These are phyloP conservation scores for Colletotrichum limetticola DNA, from an alignment of 2,329 filamentous ascomycete genomes.

Conservation along the genomic window DNA sequence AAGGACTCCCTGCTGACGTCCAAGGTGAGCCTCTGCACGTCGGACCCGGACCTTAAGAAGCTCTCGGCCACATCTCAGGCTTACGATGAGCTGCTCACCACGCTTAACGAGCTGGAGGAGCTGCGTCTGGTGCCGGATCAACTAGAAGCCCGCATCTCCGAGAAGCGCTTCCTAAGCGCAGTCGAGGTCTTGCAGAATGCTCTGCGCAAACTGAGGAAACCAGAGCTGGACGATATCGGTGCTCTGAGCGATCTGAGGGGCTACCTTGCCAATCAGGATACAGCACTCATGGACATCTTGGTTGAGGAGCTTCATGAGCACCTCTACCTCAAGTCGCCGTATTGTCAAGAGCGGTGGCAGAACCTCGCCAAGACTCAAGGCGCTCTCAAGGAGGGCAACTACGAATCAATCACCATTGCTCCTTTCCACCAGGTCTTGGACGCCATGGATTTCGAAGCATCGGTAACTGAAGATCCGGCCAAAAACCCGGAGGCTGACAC, in stretches of 20 bases:
- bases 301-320: constrained; percentile 98
- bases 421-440: constrained; percentile 72
- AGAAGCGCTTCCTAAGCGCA: constrained; percentile 93
- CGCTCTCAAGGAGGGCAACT: constrained; percentile 59
- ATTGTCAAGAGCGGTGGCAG: constrained; percentile 97
- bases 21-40: constrained; percentile 83
- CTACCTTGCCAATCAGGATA: constrained; percentile 94
- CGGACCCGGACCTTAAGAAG: constrained; percentile 91
- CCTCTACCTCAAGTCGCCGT: constrained; percentile 96
- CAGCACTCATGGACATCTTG: constrained; percentile 89
- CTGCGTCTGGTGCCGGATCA: constrained; percentile 90
- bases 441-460: constrained; percentile 67
- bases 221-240: constrained; percentile 91
- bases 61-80: constrained; percentile 87
- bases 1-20: constrained; percentile 86
- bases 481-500: constrained; percentile 96
- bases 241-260: constrained; percentile 86
- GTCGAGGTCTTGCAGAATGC: constrained; percentile 93
- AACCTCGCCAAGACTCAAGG: constrained; percentile 76
- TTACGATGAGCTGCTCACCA: constrained; percentile 90
- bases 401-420: constrained; percentile 55
- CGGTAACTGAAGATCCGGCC: constrained; percentile 84
- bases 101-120: constrained; percentile 86
- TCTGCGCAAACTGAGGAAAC: constrained; percentile 82
- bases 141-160: constrained; percentile 92